Base-by-base conservation (phyloP, 768 basidiomycete genomes). In the Leccinum pellstonianum region DNA sequence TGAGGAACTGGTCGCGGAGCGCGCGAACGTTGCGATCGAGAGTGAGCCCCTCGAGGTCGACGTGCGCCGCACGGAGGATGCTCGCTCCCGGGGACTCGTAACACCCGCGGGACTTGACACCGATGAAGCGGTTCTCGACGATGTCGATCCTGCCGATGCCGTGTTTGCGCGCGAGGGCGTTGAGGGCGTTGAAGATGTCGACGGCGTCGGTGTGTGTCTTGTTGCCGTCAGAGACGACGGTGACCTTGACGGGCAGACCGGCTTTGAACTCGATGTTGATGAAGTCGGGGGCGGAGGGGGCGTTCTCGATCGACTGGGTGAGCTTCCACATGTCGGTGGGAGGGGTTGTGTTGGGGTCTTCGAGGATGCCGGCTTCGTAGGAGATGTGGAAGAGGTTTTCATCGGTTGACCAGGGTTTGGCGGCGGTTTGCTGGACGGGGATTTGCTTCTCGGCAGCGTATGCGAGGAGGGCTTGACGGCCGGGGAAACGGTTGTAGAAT, bases 331-430 rank as follows among this genome's bases (percentile, higher is more conserved):
- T 99, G 81, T 98, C 96, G 12, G 75, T 73, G 17, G 96, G 96
- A 55, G 97, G 97, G 5, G 94, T 98, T 60, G 80, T 87, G 81
- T 96, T 86, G 63, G 97, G 97, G 72, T 98, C 91, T 75, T 99
- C 97, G 64, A 99, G 87, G 74, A 99, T 98, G 49, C 96, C 97
- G 11, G 97, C 96, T 76, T 99, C 97, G 78, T 98, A 99, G 17
- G 97, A 98, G 77, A 98, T 99, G 81, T 99, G 97, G 88, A 96
- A 98, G 52, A 99, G 83, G 79, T 98, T 99, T 79, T 98, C 97
- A 74, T 99, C 96, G 6, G 97, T 99, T 3, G 96, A 98, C 97
- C 97, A 99, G 38, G 97, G 96, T 79, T 98, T 98, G 57, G 95
- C 84, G 11, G 91, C 84, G 50, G 97, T 99, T 78, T 99, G 97